Base-by-base conservation (phyloP, 305 asterid species). In the Fraxinus sp. region DNA sequence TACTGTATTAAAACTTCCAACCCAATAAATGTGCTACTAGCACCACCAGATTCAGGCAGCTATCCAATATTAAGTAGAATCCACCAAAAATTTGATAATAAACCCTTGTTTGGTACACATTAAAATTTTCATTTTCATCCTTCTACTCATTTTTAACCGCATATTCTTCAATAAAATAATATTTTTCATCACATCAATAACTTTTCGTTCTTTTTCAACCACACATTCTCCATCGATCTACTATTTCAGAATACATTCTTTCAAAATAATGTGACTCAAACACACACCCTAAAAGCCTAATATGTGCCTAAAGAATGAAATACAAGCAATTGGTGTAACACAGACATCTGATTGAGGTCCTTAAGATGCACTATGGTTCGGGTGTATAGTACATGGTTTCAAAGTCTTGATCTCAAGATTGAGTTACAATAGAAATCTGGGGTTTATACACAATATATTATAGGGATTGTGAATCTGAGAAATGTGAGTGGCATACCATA, bases 401-500 rank as follows among this genome's bases (percentile, higher is more conserved):
- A 70, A 70, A 14, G 41, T 39, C 32, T 77, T 77, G 64, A 28
- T 26, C 20, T 46, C 26, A 7, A 52, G 57, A 46, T 46, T 77
- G 79, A 14, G 16, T 39, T 76, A 76, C 22, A 9, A 43, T 16
- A 11, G 59, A 79, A 37, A 37, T 35, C 62, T 64, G 33, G 11
- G 37, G 3, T 18, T 36, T 57, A 37, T 26, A 62, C 30, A 22
- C 59, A 3, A 46, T 18, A 6, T 57, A 55, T 55, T 55, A 55
- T 18, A 57, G 66, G 66, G 26, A 57, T 57, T 57, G 10, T 26
- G 32, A 32, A 5, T 9, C 3, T 32, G 37, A 28, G 36, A 52
- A 78, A 79, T 52, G 73, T 11, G 46, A 55, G 59, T 73, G 46
- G 75, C 64, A 1, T 91, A 95, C 99, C 98, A 92, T 89, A 85